Conservation (phyloP, 805 yeast genomes). For the Henningerozyma blattae region DNA sequence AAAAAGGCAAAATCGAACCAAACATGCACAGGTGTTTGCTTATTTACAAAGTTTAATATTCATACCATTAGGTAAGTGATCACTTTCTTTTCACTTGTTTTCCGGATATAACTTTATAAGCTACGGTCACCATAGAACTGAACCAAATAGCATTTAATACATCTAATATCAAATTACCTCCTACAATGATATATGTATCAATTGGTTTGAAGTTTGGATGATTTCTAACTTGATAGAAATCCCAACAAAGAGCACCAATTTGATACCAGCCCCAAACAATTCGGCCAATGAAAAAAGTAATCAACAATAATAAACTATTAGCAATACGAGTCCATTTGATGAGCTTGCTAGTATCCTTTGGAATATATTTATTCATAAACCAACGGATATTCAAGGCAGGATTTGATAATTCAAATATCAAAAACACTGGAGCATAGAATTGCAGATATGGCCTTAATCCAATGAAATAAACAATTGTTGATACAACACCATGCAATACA, state of each 20-base stretch:
- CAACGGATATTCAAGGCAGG: conserved; percentile 85
- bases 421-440: conserved; percentile 68
- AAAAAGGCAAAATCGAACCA: too few relatives aligned
- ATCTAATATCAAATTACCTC: conserved; percentile 49
- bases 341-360: conserved; percentile 3
- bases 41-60: too few relatives aligned
- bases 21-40: too few relatives aligned
- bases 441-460: conserved; percentile 59
- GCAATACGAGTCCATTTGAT: conserved; percentile 33
- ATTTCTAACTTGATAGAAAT: conserved; percentile 31
- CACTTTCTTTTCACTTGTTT: background rate
- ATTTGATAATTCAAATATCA: conserved; percentile 74
- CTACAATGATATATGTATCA: conserved; percentile 25
- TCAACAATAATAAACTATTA: conserved; percentile 36
- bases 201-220: conserved; percentile 33
- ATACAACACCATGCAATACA: conserved; percentile 64
- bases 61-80: background rate
- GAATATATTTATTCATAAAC: conserved; percentile 40
- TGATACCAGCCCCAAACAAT: conserved; percentile 76
- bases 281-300: conserved; percentile 58
- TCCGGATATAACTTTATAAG: conserved; percentile 29
- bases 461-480: conserved; percentile 56
- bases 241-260: conserved; percentile 35
- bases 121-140: conserved; percentile 58
- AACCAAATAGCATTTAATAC: conserved; percentile 70